Base-by-base conservation (phyloP, 2,329 filamentous ascomycete genomes). In the Hypoxylon sp. region DNA sequence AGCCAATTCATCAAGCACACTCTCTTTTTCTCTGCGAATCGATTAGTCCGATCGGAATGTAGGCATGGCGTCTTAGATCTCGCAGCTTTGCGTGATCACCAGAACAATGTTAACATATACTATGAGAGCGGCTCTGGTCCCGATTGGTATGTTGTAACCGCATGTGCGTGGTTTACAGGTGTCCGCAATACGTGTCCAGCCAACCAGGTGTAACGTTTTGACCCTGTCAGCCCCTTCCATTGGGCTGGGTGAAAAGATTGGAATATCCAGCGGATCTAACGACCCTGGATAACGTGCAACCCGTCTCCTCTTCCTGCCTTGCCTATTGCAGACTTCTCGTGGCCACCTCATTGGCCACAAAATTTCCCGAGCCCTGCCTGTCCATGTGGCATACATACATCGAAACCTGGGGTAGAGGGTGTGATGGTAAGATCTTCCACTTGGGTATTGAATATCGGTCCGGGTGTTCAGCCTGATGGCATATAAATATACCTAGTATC, bases 371-470 rank as follows among this genome's bases (percentile, higher is more conserved):
- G 14, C 25, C 53, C 54, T 53, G 43, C 16, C 39, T 25, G 27
- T 29, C 54, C 51, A 67, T 67, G 63, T 60, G 61, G 43, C 30
- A 65, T 60, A 34, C 48, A 64, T 27, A 46, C 34, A 54, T 39
- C 61, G 43, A 67, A 70, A 68, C 51, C 67, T 63, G 67, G 67
- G 67, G 67, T 70, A 65, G 45, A 65, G 45, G 41, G 43, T 41
- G 56, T 39, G 32, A 16, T 30, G 61, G 30, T 25, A 59, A 47
- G 16, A 25, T 34, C 14, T 60, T 37, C 25, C 19, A 30, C 47
- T 34, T 30, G 32, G 11, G 30, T 12, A 39, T 45, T 39, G 32
- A 37, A 6, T 48, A 57, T 56, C 60, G 63, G 62, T 61, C 65
- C 59, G 52, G 52, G 14, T 12, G 65, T 63, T 60, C 60, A 70